phyloP scores from a whole-genome alignment of 108 stramenopile species.

The Craspedostauros australis region DNA sequence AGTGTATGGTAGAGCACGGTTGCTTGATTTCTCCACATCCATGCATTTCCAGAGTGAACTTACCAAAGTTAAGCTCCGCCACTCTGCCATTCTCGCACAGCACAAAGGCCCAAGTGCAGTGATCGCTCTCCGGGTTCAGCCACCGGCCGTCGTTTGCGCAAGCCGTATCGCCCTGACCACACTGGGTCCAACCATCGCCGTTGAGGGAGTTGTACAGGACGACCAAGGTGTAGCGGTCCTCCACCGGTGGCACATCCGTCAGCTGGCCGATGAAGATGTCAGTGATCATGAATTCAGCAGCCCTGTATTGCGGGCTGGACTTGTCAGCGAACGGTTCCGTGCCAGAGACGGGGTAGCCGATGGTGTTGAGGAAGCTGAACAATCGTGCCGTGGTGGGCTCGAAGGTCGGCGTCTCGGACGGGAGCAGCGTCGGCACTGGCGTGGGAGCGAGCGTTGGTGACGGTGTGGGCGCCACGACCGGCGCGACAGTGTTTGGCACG shows the following conservation, averaged over 20 bases:
- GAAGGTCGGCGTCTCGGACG: too few relatives aligned
- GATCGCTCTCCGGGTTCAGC: constrained; percentile 12
- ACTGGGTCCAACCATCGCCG: constrained; percentile 31
- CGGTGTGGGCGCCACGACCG: too few relatives aligned
- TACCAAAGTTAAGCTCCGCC: constrained; percentile 16
- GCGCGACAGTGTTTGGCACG: too few relatives aligned
- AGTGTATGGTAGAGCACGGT: background rate
- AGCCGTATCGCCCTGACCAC: constrained; percentile 9
- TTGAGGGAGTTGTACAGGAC: constrained; percentile 45
- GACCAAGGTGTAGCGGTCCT: constrained; percentile 33
- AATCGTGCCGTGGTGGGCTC: background rate
- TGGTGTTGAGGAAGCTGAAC: background rate
- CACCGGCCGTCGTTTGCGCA: constrained; percentile 13
- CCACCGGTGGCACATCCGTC: constrained; percentile 1
- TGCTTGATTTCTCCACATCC: background rate
- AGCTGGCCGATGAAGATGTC: background rate
- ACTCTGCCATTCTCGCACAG: constrained; percentile 16
- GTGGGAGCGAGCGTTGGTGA: constrained; percentile 10
- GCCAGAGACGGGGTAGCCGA: background rate
- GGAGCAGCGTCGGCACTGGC: too few relatives aligned
- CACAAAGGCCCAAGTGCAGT: constrained; percentile 16
- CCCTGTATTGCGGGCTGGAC: constrained; percentile 14
- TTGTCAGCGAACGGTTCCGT: constrained; percentile 10
- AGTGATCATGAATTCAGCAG: constrained; percentile 11
- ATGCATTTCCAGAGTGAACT: constrained; percentile 3